A percentile compares a stretch with the other conserved stretches of the same genome.
phyloP scores from a whole-genome alignment of 495 filamentous ascomycete species.

The Cairneyella variabilis region DNA sequence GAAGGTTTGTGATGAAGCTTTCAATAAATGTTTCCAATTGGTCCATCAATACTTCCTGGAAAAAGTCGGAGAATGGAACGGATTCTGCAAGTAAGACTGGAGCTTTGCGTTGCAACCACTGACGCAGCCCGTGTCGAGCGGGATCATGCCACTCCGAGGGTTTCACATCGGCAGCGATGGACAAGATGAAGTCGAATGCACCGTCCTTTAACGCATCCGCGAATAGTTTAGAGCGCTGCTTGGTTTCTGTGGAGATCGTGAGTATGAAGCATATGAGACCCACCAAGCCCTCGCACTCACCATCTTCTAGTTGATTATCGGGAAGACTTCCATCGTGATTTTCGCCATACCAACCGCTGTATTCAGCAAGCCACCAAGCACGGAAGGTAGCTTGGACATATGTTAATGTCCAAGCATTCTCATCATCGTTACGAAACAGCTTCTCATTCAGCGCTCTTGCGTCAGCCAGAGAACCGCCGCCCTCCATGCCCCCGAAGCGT shows the following conservation, averaged over 20 bases:
- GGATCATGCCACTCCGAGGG: slow-evolving; percentile 75
- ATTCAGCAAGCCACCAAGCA: slow-evolving; percentile 85
- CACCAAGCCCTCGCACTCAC: no score
- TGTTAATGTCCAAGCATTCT: slow-evolving; percentile 61
- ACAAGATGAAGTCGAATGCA: slow-evolving; percentile 85
- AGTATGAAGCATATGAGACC: no score
- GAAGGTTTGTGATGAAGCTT: slow-evolving; percentile 88
- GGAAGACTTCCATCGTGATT: slow-evolving; percentile 49
- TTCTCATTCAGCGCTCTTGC: slow-evolving; percentile 65
- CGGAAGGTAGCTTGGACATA: slow-evolving; percentile 72
- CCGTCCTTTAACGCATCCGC: slow-evolving; percentile 78
- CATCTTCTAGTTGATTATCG: slow-evolving; percentile 44
- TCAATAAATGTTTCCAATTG: slow-evolving; percentile 85
- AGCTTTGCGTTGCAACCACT: slow-evolving; percentile 74
- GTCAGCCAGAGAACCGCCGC: slow-evolving; percentile 52
- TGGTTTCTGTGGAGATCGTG: slow-evolving; percentile 55
- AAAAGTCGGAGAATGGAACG: slow-evolving; percentile 54
- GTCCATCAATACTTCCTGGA: slow-evolving; percentile 68
- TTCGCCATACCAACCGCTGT: slow-evolving; percentile 85
- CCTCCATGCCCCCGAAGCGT: slow-evolving; percentile 70
- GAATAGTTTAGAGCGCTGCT: slow-evolving; percentile 66
- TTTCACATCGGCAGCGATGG: slow-evolving; percentile 73
- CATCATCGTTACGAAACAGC: slow-evolving; percentile 59
- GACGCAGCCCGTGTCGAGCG: slow-evolving; percentile 65
- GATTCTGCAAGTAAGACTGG: slow-evolving; percentile 59